A percentile compares a stretch with the other conserved stretches of the same genome.
Conservation (phyloP, 257 asterid species). For the Solanum ahanhuiri region DNA sequence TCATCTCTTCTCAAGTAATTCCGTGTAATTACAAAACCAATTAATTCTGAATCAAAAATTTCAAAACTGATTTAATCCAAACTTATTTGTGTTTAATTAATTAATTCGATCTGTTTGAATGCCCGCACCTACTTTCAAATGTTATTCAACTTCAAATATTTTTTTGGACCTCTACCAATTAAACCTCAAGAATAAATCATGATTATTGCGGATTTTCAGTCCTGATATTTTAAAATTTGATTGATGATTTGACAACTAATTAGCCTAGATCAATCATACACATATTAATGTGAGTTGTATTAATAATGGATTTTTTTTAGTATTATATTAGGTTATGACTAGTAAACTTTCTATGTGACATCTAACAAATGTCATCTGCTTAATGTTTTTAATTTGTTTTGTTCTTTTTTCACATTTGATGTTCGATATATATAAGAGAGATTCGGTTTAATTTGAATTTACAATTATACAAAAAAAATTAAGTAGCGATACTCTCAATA, state of each 20-base stretch:
- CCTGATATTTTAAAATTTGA: neutral
- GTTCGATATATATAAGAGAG: too few relatives aligned
- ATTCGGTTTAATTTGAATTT: too few relatives aligned
- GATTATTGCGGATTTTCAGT: neutral
- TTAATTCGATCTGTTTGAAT: neutral
- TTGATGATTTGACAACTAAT: neutral
- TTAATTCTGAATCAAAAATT: neutral
- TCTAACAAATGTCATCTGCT: neutral
- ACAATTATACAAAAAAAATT: too few relatives aligned
- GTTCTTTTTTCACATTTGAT: too few relatives aligned
- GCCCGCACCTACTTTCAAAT: neutral
- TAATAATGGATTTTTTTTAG: neutral
- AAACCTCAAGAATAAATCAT: neutral
- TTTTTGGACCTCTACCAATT: neutral
- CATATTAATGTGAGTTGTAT: neutral
- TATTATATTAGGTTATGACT: neutral
- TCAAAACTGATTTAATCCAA: neutral
- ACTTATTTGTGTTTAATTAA: neutral
- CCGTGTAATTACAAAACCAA: neutral
- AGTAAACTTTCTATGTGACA: neutral
- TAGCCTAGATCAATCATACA: neutral
- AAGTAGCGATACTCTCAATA: too few relatives aligned
- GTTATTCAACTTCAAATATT: neutral
- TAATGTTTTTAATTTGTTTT: too few relatives aligned
- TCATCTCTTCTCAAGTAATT: neutral